Conservation (phyloP, 345 rosid genomes). For the Rubroshorea leprosula region DNA sequence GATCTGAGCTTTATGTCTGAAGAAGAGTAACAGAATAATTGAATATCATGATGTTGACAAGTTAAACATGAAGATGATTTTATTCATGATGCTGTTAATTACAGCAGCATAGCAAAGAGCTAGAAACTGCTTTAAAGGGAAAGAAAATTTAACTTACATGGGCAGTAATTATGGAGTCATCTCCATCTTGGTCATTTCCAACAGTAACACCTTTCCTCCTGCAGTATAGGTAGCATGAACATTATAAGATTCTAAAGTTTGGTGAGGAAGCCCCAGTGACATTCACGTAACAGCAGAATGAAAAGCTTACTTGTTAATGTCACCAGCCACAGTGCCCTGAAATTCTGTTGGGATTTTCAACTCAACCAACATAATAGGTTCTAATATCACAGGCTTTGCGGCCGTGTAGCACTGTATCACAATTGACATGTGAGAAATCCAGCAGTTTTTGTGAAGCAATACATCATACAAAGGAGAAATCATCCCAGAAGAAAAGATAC, state of each 20-base stretch:
- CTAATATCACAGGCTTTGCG: slow-evolving; percentile 87
- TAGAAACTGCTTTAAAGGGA: background rate
- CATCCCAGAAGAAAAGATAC: background rate
- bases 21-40: background rate
- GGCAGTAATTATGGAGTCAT: slow-evolving; percentile 76
- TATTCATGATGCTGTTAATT: background rate
- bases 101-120: background rate
- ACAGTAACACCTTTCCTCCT: slow-evolving; percentile 98
- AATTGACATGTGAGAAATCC: slow-evolving; percentile 5
- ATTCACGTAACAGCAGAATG: slow-evolving; percentile 5
- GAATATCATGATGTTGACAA: background rate
- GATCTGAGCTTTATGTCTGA: background rate
- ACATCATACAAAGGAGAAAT: background rate
- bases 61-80: too few species aligned
- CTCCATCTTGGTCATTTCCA: slow-evolving; percentile 97
- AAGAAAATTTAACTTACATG: slow-evolving; percentile 40
- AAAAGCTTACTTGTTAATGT: slow-evolving; percentile 76
- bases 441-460: background rate
- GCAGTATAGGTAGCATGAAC: slow-evolving; percentile 2
- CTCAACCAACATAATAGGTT: slow-evolving; percentile 96
- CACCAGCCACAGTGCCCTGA: slow-evolving; percentile 97
- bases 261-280: background rate
- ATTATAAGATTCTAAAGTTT: slow-evolving; percentile 4
- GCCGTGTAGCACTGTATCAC: slow-evolving; percentile 63
- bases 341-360: slow-evolving; percentile 91